Evolutionary conservation across 345 rosid genomes (phyloP), one percentile per base, ranked within the genome.

Genomic region (Eucalyptus curtisii): DNA sequence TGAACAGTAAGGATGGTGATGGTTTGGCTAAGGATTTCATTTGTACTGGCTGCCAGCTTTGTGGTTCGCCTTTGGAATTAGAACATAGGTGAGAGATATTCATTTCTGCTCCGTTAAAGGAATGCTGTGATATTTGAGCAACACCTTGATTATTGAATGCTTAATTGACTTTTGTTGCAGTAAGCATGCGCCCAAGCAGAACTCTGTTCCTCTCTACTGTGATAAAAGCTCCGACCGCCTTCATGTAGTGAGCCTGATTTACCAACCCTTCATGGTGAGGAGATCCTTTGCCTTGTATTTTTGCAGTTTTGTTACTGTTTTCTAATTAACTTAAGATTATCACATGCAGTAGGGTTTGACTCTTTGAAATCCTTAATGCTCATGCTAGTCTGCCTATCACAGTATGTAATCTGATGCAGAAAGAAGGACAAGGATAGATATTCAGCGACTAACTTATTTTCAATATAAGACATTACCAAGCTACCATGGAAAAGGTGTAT

Each of bases 181-280:
- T 93, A 91, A 93, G 91, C 87, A 85, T 85, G 55, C 13, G 27
- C 42, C 48, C 53, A 90, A 92, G 89, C 89, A 89, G 57, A 89
- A 61, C 71, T 87, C 89, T 31, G 87, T 86, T 89, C 89, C 93
- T 53, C 91, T 93, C 44, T 90, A 89, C 85, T 91, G 95, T 87
- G 88, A 90, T 16, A 92, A 91, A 91, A 93, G 95, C 92, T 71
- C 93, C 3, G 90, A 93, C 91, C 92, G 89, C 66, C 90, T 91
- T 87, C 97, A 95, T 89, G 91, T 37, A 4, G 92, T 90, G 81
- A 88, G 92, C 92, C 86, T 87, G 88, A 93, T 95, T 57, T 95
- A 93, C 57, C 91, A 95, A 91, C 95, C 95, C 49, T 95, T 92
- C 50, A 91, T 91, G 94, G 96, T 95, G 91, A 49, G 88, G 40